Evolutionary conservation across 2,329 filamentous ascomycete species (phyloP), one percentile per base, ranked within the genome.

Genomic region (Fusarium brevicatenulatum): DNA sequence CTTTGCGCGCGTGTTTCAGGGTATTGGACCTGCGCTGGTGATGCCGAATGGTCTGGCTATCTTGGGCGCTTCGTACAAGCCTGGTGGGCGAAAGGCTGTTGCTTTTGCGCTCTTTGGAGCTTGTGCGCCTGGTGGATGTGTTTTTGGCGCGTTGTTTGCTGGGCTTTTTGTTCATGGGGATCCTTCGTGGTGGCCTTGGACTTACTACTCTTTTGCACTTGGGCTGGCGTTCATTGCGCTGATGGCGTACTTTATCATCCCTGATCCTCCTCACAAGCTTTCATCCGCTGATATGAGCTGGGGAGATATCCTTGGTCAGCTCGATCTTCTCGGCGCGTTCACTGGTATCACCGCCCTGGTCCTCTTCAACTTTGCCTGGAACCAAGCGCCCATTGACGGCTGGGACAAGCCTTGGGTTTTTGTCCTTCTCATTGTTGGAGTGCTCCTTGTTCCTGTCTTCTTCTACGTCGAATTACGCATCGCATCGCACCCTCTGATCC

Each of bases 331-430:
- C 0, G 85, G 84, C 2, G 82, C 81, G 0, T 37, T 81, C 2
- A 74, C 81, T 2, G 90, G 90, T 3, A 83, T 92, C 23, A 81
- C 83, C 0, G 86, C 86, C 0, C 81, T 93, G 30, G 83, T 91
- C 0, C 82, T 93, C 23, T 85, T 92, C 80, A 92, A 91, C 77
- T 89, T 92, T 73, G 88, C 90, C 1, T 92, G 89, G 89, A 92
- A 91, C 66, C 90, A 92, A 76, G 90, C 88, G 0, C 86, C 89
- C 0, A 82, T 88, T 1, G 87, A 85, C 4, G 89, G 89, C 4
- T 92, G 91, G 91, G 72, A 81, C 3, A 82, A 84, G 11, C 82
- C 88, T 0, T 89, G 89, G 62, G 83, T 90, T n/a, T 87, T 88
- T 66, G 81, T 87, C 0, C 80, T 88, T 2, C 82, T 93, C 1